These are phyloP conservation scores for Inonotus hispidus DNA, from an alignment of 1,284 basidiomycete species.

Conservation along the genomic window DNA sequence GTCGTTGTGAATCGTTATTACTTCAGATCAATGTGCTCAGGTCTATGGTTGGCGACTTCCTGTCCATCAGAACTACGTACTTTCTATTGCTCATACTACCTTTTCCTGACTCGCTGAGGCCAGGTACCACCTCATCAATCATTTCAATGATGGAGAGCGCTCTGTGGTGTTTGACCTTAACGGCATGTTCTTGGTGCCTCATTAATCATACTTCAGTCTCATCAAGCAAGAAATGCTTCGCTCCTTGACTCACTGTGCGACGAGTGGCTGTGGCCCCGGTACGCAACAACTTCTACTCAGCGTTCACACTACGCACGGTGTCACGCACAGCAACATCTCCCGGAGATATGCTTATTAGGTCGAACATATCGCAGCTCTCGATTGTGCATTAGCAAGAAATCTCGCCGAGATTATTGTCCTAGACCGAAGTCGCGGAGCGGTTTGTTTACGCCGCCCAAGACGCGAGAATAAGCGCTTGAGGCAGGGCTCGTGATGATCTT, in stretches of 20 bases:
- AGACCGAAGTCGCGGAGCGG: neutral
- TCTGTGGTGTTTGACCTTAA: no score
- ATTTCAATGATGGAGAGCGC: no score
- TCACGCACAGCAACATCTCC: neutral
- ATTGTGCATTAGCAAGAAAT: neutral
- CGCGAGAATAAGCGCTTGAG: neutral
- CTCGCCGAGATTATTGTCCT: neutral
- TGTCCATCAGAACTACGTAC: neutral
- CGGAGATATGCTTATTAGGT: neutral
- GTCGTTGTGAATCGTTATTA: no score
- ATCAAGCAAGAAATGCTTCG: no score
- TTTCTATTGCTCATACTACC: neutral
- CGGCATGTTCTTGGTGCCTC: no score
- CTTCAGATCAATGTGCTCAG: no score
- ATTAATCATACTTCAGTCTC: no score
- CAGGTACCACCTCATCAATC: conserved; percentile 3
- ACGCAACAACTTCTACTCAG: neutral
- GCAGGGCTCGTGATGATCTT: neutral
- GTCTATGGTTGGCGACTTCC: neutral
- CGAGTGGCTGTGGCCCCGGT: neutral
- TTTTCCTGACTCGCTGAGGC: neutral
- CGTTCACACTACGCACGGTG: neutral
- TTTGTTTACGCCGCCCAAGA: neutral
- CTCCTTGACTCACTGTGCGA: neutral
- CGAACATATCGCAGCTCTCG: neutral